Percentiles rank a stretch among this genome's conserved stretches.
phyloP scores from a whole-genome alignment of 768 basidiomycete genomes.

The Kwoniella europaea region DNA sequence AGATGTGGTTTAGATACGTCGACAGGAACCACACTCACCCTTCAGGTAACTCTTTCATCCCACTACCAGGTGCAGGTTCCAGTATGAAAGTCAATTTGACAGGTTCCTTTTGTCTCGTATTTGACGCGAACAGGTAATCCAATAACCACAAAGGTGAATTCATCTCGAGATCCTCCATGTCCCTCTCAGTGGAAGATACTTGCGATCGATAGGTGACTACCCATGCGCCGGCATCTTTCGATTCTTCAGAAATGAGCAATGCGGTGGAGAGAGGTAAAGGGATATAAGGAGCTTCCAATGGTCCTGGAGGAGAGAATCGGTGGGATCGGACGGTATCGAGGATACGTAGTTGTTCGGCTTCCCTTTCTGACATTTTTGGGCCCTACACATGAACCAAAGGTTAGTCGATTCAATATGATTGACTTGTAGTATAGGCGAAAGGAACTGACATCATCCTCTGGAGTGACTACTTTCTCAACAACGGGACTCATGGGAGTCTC shows the following conservation, averaged over 20 bases:
- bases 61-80: slow-evolving; percentile 70
- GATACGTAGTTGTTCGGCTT: slow-evolving; percentile 55
- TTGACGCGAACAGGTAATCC: slow-evolving; percentile 79
- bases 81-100: slow-evolving; percentile 88
- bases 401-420: neutral
- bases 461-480: slow-evolving; percentile 29
- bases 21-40: slow-evolving; percentile 65
- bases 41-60: slow-evolving; percentile 79
- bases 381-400: slow-evolving; percentile 17
- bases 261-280: slow-evolving; percentile 67
- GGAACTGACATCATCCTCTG: slow-evolving; percentile 41
- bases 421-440: neutral
- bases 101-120: slow-evolving; percentile 60
- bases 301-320: slow-evolving; percentile 67
- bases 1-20: neutral
- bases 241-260: slow-evolving; percentile 81
- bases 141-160: slow-evolving; percentile 85
- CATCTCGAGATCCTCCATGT: slow-evolving; percentile 69
- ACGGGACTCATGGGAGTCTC: slow-evolving; percentile 40
- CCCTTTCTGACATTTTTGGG: slow-evolving; percentile 46
- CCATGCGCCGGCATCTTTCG: slow-evolving; percentile 66
- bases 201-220: slow-evolving; percentile 75
- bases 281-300: slow-evolving; percentile 73
- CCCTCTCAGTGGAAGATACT: slow-evolving; percentile 66
- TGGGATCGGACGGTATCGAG: slow-evolving; percentile 58